Evolutionary conservation across 2,329 filamentous ascomycete genomes (phyloP).

Genomic region (Cytospora piceae): DNA sequence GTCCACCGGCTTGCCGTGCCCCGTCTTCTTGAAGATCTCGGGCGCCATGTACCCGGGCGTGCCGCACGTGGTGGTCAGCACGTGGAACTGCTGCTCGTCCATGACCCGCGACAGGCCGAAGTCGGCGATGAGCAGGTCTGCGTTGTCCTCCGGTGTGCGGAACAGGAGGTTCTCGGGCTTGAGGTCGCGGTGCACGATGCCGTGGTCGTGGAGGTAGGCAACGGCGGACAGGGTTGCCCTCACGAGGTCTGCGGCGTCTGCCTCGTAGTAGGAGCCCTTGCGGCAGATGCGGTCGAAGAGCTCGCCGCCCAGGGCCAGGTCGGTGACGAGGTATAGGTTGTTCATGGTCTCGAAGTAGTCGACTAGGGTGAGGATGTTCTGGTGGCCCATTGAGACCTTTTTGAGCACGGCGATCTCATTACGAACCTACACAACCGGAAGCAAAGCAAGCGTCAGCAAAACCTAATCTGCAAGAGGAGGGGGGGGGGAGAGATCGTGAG

Average conservation of each 20-base stretch:
- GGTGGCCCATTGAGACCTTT: conserved; percentile 97
- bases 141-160: conserved; percentile 95
- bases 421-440: conserved; percentile 66
- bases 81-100: conserved; percentile 98
- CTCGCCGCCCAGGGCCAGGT: conserved; percentile 93
- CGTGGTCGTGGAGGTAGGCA: conserved; percentile 96
- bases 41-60: conserved; percentile 99
- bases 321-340: conserved; percentile 97
- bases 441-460: conserved; percentile 15
- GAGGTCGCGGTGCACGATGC: conserved; percentile 95
- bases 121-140: conserved; percentile 94
- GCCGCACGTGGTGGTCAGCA: conserved; percentile 94
- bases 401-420: conserved; percentile 99
- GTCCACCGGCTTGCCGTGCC: conserved; percentile 96
- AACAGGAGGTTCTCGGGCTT: conserved; percentile 98
- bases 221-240: conserved; percentile 95
- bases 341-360: conserved; percentile 99
- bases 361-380: conserved; percentile 95
- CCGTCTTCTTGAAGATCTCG: conserved; percentile 98
- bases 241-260: conserved; percentile 92
- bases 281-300: conserved; percentile 98
- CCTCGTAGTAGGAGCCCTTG: conserved; percentile 98
- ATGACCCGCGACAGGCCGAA: conserved; percentile 96
- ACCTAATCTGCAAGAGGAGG: neutral
- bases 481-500: neutral